A percentile compares a stretch with the other conserved stretches of the same genome.
phyloP scores from a whole-genome alignment of 371 early-diverging fungal species.

The Mucor velutinosus region DNA sequence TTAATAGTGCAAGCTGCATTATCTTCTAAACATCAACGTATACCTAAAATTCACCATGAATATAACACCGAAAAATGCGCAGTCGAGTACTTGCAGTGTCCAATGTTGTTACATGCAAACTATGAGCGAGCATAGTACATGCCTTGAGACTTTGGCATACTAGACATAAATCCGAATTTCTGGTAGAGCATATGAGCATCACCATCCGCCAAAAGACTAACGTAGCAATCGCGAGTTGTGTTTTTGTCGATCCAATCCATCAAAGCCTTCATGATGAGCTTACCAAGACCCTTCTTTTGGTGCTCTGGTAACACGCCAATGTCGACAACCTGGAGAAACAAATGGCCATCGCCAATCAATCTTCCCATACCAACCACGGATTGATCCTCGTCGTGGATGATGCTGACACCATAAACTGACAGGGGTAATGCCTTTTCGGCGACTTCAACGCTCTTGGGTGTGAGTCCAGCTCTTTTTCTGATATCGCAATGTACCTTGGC shows the following conservation, averaged over 20 bases:
- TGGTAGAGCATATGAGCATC: conserved; percentile 3
- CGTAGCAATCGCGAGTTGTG: conserved; percentile 3
- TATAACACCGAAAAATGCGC: no score
- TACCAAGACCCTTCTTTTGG: background rate
- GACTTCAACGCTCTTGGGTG: background rate
- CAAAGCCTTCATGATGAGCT: background rate
- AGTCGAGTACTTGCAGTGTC: no score
- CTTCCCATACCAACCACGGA: background rate
- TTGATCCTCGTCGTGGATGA: background rate
- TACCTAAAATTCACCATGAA: no score
- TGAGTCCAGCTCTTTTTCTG: background rate
- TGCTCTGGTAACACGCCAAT: background rate
- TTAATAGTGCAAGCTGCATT: no score
- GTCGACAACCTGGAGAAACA: conserved; percentile 30
- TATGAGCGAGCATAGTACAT: conserved; percentile 1
- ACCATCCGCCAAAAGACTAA: conserved; percentile 6
- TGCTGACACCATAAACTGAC: background rate
- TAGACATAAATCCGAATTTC: conserved; percentile 7
- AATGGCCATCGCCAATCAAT: conserved; percentile 17
- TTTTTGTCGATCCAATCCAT: background rate
- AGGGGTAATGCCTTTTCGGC: conserved; percentile 14
- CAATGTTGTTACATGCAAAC: background rate
- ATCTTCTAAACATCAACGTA: no score
- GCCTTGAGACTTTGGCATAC: conserved; percentile 5
- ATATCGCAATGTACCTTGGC: background rate